Conservation (phyloP, 2,329 filamentous ascomycete species). For the Verticillium zaregamsianum region DNA sequence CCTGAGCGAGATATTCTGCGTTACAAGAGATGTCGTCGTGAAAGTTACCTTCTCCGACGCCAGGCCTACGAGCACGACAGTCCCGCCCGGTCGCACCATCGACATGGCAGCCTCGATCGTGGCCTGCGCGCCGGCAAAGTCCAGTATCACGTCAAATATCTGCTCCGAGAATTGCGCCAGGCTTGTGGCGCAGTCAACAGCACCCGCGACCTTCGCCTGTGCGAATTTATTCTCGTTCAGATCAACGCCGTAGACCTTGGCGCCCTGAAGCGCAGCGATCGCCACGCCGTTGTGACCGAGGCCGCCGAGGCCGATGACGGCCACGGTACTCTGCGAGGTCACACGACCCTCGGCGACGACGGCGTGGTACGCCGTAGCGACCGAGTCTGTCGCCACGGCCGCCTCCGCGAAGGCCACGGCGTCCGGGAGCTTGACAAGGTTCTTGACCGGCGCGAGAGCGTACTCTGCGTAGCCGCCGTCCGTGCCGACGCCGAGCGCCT, state of each 20-base stretch:
- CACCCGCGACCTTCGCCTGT: constrained; percentile 1
- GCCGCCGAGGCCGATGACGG: constrained; percentile 8
- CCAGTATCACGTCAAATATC: constrained; percentile 6
- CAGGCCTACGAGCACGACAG: constrained; percentile 7
- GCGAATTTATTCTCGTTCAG: constrained; percentile 4
- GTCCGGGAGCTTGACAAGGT: constrained; percentile 3
- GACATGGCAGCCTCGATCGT: constrained; percentile 4
- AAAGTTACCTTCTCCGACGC: background rate
- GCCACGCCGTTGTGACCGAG: constrained; percentile 7
- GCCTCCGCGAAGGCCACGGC: constrained; percentile 1
- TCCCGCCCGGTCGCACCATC: constrained; percentile 4
- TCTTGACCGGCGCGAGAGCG: constrained; percentile 1
- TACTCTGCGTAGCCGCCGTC: constrained; percentile 9
- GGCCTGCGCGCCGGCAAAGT: constrained; percentile 6
- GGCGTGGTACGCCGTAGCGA: constrained; percentile 8
- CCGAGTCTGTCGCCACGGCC: constrained; percentile 7
- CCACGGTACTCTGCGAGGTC: background rate
- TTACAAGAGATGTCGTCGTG: background rate
- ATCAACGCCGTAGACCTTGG: constrained; percentile 5
- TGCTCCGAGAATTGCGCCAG: background rate
- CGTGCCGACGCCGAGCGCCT: constrained; percentile 6
- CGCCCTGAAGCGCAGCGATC: constrained; percentile 2
- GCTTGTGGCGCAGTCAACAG: background rate
- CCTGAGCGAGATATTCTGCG: too few species aligned
- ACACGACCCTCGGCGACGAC: constrained; percentile 9